A percentile compares a stretch with the other conserved stretches of the same genome.
Conservation (phyloP, 768 basidiomycete species). For the Lactarius akahatsu region DNA sequence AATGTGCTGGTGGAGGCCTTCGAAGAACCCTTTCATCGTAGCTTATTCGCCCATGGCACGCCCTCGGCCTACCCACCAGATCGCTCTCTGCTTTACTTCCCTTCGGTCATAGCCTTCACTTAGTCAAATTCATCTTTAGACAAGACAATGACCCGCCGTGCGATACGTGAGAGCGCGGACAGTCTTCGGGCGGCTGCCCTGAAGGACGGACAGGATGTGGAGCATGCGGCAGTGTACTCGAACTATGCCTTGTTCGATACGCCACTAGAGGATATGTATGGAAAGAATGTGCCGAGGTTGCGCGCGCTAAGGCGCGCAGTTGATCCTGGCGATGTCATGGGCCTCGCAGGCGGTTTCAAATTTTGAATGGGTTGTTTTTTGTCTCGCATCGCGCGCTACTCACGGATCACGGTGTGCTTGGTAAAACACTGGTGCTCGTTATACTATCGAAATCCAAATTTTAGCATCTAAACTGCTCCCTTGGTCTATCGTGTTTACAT, state of each 20-base stretch:
- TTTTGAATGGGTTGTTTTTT: background rate
- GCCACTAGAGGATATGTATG: constrained; percentile 11
- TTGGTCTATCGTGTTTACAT: no score
- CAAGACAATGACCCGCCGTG: background rate
- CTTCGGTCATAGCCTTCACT: background rate
- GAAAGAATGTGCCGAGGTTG: constrained; percentile 17
- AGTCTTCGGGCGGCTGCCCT: background rate
- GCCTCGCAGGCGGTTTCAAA: constrained; percentile 29
- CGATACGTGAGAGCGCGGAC: background rate
- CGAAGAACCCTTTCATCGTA: background rate
- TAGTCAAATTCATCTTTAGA: background rate
- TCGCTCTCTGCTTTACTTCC: background rate
- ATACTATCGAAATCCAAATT: no score
- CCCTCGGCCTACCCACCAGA: background rate
- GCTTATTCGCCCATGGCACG: background rate
- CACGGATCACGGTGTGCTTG: no score
- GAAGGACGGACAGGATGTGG: background rate
- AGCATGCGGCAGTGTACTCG: background rate
- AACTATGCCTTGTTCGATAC: background rate
- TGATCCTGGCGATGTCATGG: constrained; percentile 29
- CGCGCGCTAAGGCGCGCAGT: background rate
- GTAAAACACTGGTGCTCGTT: no score
- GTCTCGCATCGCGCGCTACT: no score
- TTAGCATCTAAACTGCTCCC: no score
- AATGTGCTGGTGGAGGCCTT: background rate